Percentiles rank a stretch among this genome's conserved stretches.
phyloP scores from a whole-genome alignment of 1,284 basidiomycete species.

The Afroboletus lepidellus region DNA sequence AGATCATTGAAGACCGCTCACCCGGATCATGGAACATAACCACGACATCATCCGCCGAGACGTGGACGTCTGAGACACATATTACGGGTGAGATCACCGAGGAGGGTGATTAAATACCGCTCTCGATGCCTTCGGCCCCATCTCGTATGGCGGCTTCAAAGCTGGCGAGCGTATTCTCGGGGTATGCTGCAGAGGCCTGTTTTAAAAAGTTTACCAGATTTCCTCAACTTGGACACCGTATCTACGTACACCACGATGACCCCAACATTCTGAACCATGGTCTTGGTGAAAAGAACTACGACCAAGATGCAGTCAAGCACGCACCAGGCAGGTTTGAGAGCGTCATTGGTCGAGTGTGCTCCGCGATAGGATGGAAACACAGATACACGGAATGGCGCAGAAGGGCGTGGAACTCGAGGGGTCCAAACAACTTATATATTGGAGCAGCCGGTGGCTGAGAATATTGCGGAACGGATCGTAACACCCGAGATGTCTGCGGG shows the following conservation, averaged over 20 bases:
- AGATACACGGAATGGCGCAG: not conserved
- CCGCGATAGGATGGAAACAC: not conserved
- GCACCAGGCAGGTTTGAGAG: slow-evolving; percentile 26
- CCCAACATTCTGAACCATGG: slow-evolving; percentile 76
- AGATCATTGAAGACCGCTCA: slow-evolving; percentile 39
- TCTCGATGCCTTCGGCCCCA: slow-evolving; percentile 95
- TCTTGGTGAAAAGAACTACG: slow-evolving; percentile 1
- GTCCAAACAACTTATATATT: slow-evolving; percentile 26
- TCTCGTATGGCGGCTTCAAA: slow-evolving; percentile 92
- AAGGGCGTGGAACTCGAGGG: not conserved
- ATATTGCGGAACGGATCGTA: slow-evolving; percentile 1
- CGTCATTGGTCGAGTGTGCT: slow-evolving; percentile 20
- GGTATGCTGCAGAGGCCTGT: slow-evolving; percentile 83
- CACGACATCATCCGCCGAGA: slow-evolving; percentile 86
- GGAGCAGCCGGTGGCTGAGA: slow-evolving; percentile 26
- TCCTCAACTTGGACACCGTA: slow-evolving; percentile 9
- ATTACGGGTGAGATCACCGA: slow-evolving; percentile 47
- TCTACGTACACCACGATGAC: slow-evolving; percentile 85
- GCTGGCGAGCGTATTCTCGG: slow-evolving; percentile 90
- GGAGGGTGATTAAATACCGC: slow-evolving; percentile 59
- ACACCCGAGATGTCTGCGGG: not conserved
- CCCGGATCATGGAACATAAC: slow-evolving; percentile 96
- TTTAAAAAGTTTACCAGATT: slow-evolving; percentile 14
- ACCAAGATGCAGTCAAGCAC: not conserved
- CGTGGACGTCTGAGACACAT: slow-evolving; percentile 85